Conservation (phyloP, 441 rosid genomes). For the Breynia disticha region DNA sequence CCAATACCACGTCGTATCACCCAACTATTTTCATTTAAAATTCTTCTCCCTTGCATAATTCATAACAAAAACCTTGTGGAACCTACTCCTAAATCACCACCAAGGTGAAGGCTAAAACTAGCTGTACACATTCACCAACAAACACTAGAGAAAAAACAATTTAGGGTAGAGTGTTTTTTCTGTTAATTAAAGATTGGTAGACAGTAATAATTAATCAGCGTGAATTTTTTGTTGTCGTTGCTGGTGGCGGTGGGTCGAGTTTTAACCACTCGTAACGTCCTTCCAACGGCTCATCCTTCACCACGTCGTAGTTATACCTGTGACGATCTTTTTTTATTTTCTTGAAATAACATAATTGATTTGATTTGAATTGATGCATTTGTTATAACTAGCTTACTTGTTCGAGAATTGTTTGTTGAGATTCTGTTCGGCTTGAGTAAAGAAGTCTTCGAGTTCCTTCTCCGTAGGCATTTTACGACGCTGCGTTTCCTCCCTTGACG, state of each 20-base stretch:
- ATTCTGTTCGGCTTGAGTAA: conserved; percentile 43
- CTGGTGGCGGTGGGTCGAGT: conserved; percentile 17
- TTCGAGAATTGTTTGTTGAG: conserved; percentile 34
- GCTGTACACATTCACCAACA: too few species aligned
- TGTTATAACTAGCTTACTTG: conserved; percentile 33
- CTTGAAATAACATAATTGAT: too few species aligned
- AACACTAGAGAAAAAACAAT: too few species aligned
- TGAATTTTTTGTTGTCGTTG: background rate
- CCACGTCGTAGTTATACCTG: conserved; percentile 60
- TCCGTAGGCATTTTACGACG: conserved; percentile 39
- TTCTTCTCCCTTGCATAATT: too few species aligned
- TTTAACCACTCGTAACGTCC: conserved; percentile 63
- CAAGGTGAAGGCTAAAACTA: too few species aligned
- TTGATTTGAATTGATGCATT: too few species aligned
- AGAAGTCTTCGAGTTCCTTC: conserved; percentile 61
- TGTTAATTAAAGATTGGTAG: too few species aligned
- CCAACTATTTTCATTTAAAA: too few species aligned
- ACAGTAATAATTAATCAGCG: background rate
- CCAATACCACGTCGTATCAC: too few species aligned
- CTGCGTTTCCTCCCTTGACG: conserved; percentile 28
- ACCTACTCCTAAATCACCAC: too few species aligned
- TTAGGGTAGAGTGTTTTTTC: too few species aligned
- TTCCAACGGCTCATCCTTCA: conserved; percentile 48
- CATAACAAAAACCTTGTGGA: too few species aligned
- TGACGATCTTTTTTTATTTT: background rate